Base-by-base conservation (phyloP, 768 basidiomycete species). In the Exsudoporus frostii region DNA sequence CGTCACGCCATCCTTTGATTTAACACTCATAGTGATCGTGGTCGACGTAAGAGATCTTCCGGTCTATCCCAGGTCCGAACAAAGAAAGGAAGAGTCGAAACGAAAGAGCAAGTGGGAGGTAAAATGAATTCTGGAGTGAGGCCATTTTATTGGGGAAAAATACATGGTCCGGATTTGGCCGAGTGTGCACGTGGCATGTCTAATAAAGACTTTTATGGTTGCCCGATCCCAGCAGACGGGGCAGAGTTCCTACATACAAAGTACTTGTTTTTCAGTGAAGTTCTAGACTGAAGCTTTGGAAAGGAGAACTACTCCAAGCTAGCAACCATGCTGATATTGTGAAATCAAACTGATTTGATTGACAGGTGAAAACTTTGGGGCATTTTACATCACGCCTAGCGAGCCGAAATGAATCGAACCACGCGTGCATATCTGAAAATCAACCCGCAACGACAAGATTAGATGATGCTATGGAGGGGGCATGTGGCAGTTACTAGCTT, bases 101-200 rank as follows among this genome's bases (percentile, higher is more conserved):
- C 14, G 34, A 38, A 44, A 46, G 45, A 30, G 48, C 22, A 41
- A 30, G 41, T 40, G 36, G 33, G 15, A 48, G 45, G 45, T 10
- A 30, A 55, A 39, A 2, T 8, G 22, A 37, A 42, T 17, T 1
- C 1, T 40, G 24, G 43, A 29, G 34, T 14, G 14, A 40, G 33
- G 5, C 48, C 58, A 51, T 41, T 68, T 70, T 70, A 70, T 71
- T 66, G 62, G 64, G 62, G 62, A 25, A 54, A 58, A 55, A 48
- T 19, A 10, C 8, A 38, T 20, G 15, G 11, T 4, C 17, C 68
- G 68, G 68, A 50, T 47, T 57, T 25, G 34, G 57, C 70, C 65
- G 66, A 48, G 45, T 55, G 32, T 47, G 4, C 70, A 68, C 66
- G 68, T 71, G 65, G 48, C 8, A 9, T 38, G 1, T 25, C 7